Percentiles rank a stretch among this genome's conserved stretches.
These are phyloP conservation scores for Stephanodiscus minutulus DNA, from an alignment of 108 stramenopile genomes.

Conservation along the genomic window DNA sequence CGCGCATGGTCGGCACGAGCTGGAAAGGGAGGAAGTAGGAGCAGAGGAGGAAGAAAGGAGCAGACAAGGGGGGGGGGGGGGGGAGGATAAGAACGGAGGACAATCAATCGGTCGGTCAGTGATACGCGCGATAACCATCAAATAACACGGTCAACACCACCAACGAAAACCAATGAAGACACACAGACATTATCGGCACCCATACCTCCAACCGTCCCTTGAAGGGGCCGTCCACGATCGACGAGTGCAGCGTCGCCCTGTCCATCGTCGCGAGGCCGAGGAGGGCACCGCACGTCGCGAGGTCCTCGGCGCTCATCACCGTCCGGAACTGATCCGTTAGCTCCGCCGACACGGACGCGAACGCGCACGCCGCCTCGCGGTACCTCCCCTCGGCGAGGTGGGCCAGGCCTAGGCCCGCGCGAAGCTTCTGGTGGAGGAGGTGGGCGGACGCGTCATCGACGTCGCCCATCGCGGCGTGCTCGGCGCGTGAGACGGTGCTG, in stretches of 20 bases:
- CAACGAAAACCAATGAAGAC: conserved; percentile 51
- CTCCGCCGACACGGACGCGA: conserved; percentile 41
- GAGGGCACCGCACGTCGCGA: conserved; percentile 72
- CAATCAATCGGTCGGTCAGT: background rate
- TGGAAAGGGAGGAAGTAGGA: conserved; percentile 6
- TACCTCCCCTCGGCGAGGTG: conserved; percentile 45
- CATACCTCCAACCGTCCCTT: conserved; percentile 60
- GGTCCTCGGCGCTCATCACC: conserved; percentile 66
- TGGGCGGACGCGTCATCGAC: conserved; percentile 17
- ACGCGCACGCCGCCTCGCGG: conserved; percentile 37
- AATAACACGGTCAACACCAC: conserved; percentile 15
- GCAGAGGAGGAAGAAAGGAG: conserved; percentile 19
- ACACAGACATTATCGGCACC: conserved; percentile 22
- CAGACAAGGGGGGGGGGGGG: conserved; percentile 36
- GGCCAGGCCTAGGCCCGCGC: conserved; percentile 42
- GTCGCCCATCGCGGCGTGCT: conserved; percentile 22
- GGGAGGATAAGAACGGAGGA: conserved; percentile 26
- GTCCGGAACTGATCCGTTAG: conserved; percentile 36
- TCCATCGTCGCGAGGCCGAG: conserved; percentile 57
- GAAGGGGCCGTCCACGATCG: conserved; percentile 45
- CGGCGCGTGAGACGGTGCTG: conserved; percentile 14
- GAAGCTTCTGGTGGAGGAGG: conserved; percentile 50
- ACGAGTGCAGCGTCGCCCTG: conserved; percentile 33
- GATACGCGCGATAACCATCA: background rate
- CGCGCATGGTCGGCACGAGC: conserved; percentile 49